Percentiles rank a stretch among this genome's conserved stretches.
Conservation (phyloP, 1,284 basidiomycete genomes). For the Naganishia sp. region DNA sequence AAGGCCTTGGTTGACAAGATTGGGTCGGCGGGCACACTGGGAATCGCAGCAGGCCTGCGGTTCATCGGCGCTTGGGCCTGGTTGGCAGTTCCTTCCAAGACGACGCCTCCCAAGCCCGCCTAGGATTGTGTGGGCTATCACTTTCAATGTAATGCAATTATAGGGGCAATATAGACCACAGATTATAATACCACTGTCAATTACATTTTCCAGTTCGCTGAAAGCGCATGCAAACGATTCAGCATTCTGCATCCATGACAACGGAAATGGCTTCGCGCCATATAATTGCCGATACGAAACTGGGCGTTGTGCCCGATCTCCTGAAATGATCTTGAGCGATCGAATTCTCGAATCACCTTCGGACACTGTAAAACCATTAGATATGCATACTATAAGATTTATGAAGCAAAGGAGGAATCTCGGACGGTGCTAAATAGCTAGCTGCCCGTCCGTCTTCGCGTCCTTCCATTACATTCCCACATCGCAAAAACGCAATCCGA, state of each 20-base stretch:
- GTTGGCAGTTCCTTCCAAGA: conserved; percentile 14
- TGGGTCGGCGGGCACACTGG: conserved; percentile 67
- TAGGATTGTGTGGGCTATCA: neutral
- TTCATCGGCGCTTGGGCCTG: conserved; percentile 45
- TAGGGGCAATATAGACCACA: neutral
- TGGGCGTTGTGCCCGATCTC: too few relatives aligned
- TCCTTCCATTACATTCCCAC: conserved; percentile 3
- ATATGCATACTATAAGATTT: neutral
- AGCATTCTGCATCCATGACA: too few relatives aligned
- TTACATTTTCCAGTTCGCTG: neutral
- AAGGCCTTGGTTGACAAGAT: conserved; percentile 65
- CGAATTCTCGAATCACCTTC: neutral
- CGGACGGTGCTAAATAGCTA: neutral
- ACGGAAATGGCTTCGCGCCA: too few relatives aligned
- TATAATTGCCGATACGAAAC: too few relatives aligned
- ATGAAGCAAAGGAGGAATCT: neutral
- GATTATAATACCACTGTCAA: neutral
- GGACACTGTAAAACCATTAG: neutral
- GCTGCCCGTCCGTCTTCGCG: too few relatives aligned
- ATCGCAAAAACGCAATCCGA: neutral
- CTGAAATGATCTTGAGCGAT: too few relatives aligned
- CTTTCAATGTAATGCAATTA: neutral
- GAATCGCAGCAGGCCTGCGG: conserved; percentile 67
- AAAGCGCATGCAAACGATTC: too few relatives aligned
- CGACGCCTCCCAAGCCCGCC: neutral